Base-by-base conservation (phyloP, 2,329 filamentous ascomycete species). In the Metarhizium sp. region DNA sequence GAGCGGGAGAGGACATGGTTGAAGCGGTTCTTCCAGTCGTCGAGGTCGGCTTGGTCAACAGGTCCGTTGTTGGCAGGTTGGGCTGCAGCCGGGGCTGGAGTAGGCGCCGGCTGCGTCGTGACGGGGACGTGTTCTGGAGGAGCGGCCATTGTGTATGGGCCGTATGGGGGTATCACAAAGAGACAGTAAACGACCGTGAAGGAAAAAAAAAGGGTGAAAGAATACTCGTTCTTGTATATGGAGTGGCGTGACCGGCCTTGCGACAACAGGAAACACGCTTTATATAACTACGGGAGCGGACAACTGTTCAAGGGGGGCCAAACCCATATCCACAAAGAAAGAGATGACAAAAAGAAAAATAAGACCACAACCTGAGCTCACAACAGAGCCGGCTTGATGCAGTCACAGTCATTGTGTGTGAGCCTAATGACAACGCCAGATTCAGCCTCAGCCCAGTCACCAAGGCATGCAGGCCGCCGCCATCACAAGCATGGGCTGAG, bases 1-100 rank as follows among this genome's bases (percentile, higher is more conserved):
- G 75, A 71, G 18, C 69, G 68, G 51, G 72, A 69, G 49, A 76
- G 66, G 51, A 75, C 69, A 11, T 71, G 66, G 63, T 77, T 76
- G 66, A 76, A 66, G 16, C 70, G 69, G 18, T 61, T 60, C 61
- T 72, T 75, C 75, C 75, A 77, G 55, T 75, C 66, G 43, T 73
- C 67, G 42, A 76, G 62, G 54, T 77, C 75, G 55, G 68, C 62
- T 59, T 76, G 66, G 67, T 71, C 68, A 57, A 77, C 65, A 34
- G 70, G 67, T 48, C 70, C 70, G 57, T 64, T 65, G 57, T 60
- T 66, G 32, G 7, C 32, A 34, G 6, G 32, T 34, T 34, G 32
- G 20, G 52, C 32, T 2, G 53, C 45, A n/a, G 54, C 61, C 51
- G 55, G 58, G 43, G 55, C 50, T 11, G 61, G 61, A 18, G 61